A percentile compares a stretch with the other conserved stretches of the same genome.
phyloP scores from a whole-genome alignment of 164 flowering plant species.

The Magnolia changhungtana region DNA sequence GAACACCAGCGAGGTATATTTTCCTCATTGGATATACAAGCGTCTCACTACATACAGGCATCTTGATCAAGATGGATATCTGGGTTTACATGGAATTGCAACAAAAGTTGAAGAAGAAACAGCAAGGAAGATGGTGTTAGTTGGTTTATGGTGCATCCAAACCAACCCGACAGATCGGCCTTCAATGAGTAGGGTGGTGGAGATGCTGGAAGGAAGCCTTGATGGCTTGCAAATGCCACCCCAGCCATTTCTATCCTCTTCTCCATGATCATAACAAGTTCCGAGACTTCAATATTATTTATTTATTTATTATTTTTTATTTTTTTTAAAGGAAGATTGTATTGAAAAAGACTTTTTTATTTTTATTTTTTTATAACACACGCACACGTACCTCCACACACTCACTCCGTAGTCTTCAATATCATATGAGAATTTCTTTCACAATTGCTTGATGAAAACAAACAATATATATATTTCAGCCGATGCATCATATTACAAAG shows the following conservation, averaged over 20 bases:
- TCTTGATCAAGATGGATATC: neutral
- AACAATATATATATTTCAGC: too few relatives aligned
- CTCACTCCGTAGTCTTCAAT: too few relatives aligned
- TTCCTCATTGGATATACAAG: constrained; percentile 6
- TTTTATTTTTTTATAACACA: too few relatives aligned
- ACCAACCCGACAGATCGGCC: constrained; percentile 1
- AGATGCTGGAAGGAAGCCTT: constrained; percentile 12
- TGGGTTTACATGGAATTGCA: neutral
- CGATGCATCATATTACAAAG: too few relatives aligned
- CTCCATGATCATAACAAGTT: neutral
- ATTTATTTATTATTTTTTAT: too few relatives aligned
- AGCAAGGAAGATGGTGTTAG: constrained; percentile 8
- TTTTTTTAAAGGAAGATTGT: too few relatives aligned
- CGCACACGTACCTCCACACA: too few relatives aligned
- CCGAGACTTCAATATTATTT: too few relatives aligned
- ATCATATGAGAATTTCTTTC: neutral
- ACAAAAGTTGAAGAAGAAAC: neutral
- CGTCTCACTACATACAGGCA: neutral
- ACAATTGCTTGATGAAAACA: neutral
- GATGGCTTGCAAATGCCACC: constrained; percentile 3
- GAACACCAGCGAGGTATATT: neutral
- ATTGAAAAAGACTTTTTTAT: too few relatives aligned
- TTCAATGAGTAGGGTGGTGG: constrained; percentile 10
- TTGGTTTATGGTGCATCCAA: constrained; percentile 15
- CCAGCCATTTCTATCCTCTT: neutral